A percentile compares a stretch with the other conserved stretches of the same genome.
These are phyloP conservation scores for Pestalotiopsis sp. DNA, from an alignment of 2,329 filamentous ascomycete species.

Conservation along the genomic window DNA sequence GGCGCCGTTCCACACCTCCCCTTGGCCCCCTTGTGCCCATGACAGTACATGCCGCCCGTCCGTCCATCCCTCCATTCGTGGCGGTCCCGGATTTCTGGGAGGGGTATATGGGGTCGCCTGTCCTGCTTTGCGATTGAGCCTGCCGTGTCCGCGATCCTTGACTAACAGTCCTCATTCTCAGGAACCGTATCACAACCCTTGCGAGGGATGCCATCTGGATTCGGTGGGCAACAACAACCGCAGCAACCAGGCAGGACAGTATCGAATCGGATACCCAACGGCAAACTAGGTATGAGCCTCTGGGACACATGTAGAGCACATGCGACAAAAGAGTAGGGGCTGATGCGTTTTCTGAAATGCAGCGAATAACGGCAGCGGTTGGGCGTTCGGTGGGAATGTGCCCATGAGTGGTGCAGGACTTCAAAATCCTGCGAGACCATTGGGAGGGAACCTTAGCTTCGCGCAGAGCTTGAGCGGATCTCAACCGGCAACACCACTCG, in stretches of 20 bases:
- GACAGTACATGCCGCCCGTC: neutral
- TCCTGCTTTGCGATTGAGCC: neutral
- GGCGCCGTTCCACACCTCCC: neutral
- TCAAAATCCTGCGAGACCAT: conserved; percentile 55
- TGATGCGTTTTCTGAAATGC: conserved; percentile 25
- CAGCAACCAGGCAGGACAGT: conserved; percentile 58
- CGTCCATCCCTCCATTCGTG: neutral
- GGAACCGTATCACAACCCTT: conserved; percentile 64
- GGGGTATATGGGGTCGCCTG: neutral
- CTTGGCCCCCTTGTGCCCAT: neutral
- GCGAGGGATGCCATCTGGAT: conserved; percentile 64
- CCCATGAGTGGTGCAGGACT: conserved; percentile 61
- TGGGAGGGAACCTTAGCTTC: conserved; percentile 65
- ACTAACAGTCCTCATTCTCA: conserved; percentile 40
- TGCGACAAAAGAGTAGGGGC: conserved; percentile 19
- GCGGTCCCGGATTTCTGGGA: neutral
- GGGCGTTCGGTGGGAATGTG: conserved; percentile 65
- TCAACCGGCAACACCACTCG: conserved; percentile 63
- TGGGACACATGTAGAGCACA: neutral
- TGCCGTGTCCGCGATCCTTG: conserved; percentile 15
- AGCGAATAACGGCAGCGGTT: conserved; percentile 57
- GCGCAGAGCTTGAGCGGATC: conserved; percentile 67
- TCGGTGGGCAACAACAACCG: conserved; percentile 57
- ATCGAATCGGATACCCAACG: conserved; percentile 64
- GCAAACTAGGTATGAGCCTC: conserved; percentile 61